Conservation (phyloP, 371 early-diverging fungal species). For the Rhizopus microsporus region DNA sequence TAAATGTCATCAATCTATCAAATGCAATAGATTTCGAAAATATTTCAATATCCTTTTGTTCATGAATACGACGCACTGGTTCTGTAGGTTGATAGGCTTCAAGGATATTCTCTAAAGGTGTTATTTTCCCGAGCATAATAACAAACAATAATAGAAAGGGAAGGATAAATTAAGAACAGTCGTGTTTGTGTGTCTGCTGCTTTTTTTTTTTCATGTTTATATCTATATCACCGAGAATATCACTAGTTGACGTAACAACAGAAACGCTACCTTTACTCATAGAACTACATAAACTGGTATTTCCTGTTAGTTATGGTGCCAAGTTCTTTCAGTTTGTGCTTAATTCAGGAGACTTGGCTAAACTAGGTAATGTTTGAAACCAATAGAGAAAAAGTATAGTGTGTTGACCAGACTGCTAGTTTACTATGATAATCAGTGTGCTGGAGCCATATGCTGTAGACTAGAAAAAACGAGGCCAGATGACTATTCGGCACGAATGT, state of each 20-base stretch:
- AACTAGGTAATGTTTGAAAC: constrained; percentile 15
- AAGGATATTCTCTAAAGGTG: constrained; percentile 14
- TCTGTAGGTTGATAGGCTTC: constrained; percentile 20
- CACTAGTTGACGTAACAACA: constrained; percentile 19
- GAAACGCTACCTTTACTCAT: constrained; percentile 14
- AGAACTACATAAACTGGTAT: constrained; percentile 21
- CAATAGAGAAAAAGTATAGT: neutral
- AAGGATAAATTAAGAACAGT: too few species aligned
- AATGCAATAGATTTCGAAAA: constrained; percentile 71
- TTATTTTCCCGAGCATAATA: constrained; percentile 1
- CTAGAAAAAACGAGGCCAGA: constrained; percentile 13
- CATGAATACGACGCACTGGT: constrained; percentile 61
- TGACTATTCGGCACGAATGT: constrained; percentile 20
- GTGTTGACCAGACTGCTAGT: constrained; percentile 10
- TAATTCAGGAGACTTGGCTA: constrained; percentile 23
- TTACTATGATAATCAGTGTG: constrained; percentile 21
- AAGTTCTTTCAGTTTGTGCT: constrained; percentile 26
- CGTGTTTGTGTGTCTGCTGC: too few species aligned
- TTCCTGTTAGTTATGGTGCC: constrained; percentile 23
- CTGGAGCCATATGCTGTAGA: constrained; percentile 29
- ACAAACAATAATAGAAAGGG: constrained; percentile 3
- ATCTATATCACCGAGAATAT: constrained; percentile 13
- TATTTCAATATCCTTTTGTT: constrained; percentile 50
- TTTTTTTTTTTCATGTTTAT: constrained; percentile 4
- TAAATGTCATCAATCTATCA: constrained; percentile 71